These are phyloP conservation scores for Alloteropsis angusta DNA, from an alignment of 202 grass and related monocot species.

Conservation along the genomic window DNA sequence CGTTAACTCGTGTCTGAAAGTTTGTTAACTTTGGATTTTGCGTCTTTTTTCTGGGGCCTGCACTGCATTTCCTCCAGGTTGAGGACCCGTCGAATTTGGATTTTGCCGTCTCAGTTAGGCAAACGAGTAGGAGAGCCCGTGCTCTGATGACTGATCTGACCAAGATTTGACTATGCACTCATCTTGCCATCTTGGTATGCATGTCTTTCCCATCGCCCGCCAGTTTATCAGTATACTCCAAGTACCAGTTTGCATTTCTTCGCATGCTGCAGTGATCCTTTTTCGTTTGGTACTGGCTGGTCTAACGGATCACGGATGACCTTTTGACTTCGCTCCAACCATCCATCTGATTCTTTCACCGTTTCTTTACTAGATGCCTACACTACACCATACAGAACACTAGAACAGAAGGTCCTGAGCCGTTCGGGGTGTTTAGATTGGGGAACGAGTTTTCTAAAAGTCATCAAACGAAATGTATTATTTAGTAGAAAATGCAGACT, in stretches of 20 bases:
- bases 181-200: neutral
- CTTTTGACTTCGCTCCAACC: neutral
- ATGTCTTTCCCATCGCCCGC: neutral
- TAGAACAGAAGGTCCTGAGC: neutral
- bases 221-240: neutral
- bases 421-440: neutral
- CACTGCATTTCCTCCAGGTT: conserved; percentile 13
- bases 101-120: conserved; percentile 11
- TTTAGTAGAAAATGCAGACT: too few relatives aligned
- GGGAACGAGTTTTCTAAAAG: too few relatives aligned
- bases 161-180: conserved; percentile 1
- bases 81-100: neutral
- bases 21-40: conserved; percentile 3
- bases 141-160: neutral
- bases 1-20: neutral
- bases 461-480: too few relatives aligned
- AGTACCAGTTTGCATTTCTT: neutral
- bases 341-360: neutral
- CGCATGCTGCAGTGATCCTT: neutral
- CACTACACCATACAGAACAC: too few relatives aligned
- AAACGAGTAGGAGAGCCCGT: neutral
- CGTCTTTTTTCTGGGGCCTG: neutral
- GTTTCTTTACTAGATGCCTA: conserved; percentile 10
- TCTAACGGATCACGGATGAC: neutral
- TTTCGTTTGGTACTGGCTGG: neutral